Base-by-base conservation (phyloP, 305 asterid genomes). In the Fraxinus ornus region DNA sequence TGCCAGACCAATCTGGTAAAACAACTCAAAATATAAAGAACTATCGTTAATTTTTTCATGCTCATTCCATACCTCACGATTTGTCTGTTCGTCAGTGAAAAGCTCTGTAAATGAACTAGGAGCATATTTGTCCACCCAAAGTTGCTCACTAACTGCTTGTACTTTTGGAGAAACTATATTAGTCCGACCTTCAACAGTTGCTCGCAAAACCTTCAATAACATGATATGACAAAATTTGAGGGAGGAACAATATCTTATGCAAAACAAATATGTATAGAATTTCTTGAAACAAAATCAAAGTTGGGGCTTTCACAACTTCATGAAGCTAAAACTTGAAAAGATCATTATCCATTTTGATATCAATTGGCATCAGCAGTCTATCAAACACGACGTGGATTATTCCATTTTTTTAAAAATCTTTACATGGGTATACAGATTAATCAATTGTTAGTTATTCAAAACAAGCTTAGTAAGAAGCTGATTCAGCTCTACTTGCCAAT, bases 101-200 rank as follows among this genome's bases (percentile, higher is more conserved):
- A 96, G 99, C 91, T 96, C 98, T 10, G 93, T 93, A 88, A 96
- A 96, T 60, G 98, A 91, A 84, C 90, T 94, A 77, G 99, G 99
- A 85, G 99, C 93, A 88, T 94, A 96, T 80, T 93, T 96, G 85
- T 96, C 97, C 84, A 96, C 99, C 99, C 99, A 96, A 82, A 94
- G 99, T 86, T 91, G 86, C 83, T 94, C 97, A 71, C 64, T 88
- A 74, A 80, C 81, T 79, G 89, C 88, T 79, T 91, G 84, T 84
- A 80, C 87, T 81, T 86, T 81, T 72, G 90, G 81, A 79, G 86
- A 82, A 74, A 55, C 88, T 75, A 80, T 84, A 78, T 85, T 90
- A 81, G 79, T 87, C 33, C 85, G 86, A 86, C 84, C 86, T 80
- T 89, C 93, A 82, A 76, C 86, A 81, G 95, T 96, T 81, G 92